Conservation (phyloP, 2,329 filamentous ascomycete genomes). For the Curvularia spicifera region DNA sequence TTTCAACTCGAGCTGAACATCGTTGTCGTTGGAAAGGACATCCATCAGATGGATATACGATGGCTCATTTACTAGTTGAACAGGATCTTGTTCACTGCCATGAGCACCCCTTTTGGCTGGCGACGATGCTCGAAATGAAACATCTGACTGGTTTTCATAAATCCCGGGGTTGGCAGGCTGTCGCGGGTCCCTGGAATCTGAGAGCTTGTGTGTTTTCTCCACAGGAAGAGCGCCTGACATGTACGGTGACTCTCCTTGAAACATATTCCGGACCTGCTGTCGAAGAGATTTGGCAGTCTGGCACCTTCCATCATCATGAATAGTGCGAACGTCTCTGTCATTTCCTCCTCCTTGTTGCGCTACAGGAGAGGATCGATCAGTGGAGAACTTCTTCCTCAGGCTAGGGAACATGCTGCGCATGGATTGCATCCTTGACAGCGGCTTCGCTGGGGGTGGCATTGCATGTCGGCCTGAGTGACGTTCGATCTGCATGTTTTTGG, state of each 20-base stretch:
- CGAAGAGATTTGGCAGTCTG: constrained; percentile 3
- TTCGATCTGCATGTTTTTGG: constrained; percentile 24
- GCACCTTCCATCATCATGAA: constrained; percentile 25
- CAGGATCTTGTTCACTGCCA: constrained; percentile 2
- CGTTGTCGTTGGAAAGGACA: constrained; percentile 29
- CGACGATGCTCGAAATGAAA: constrained; percentile 31
- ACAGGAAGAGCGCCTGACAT: constrained; percentile 39
- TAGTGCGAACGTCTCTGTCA: constrained; percentile 14
- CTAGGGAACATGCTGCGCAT: constrained; percentile 35
- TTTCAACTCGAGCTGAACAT: constrained; percentile 34
- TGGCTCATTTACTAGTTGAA: constrained; percentile 27
- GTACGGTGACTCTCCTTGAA: constrained; percentile 20
- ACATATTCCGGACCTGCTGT: constrained; percentile 4
- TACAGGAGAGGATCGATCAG: constrained; percentile 14
- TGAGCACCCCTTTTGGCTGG: constrained; percentile 17
- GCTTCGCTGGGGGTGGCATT: constrained; percentile 50
- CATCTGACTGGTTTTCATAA: constrained; percentile 16
- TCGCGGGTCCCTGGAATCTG: constrained; percentile 9
- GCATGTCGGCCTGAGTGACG: constrained; percentile 37
- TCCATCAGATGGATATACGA: constrained; percentile 46
- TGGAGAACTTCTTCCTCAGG: constrained; percentile 32
- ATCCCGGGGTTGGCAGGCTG: constrained; percentile 11
- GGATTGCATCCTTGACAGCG: constrained; percentile 36
- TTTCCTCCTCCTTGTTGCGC: neutral
- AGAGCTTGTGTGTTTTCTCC: constrained; percentile 7